phyloP scores from a whole-genome alignment of 306 rosid genomes.

The Cucurbita maxima region DNA sequence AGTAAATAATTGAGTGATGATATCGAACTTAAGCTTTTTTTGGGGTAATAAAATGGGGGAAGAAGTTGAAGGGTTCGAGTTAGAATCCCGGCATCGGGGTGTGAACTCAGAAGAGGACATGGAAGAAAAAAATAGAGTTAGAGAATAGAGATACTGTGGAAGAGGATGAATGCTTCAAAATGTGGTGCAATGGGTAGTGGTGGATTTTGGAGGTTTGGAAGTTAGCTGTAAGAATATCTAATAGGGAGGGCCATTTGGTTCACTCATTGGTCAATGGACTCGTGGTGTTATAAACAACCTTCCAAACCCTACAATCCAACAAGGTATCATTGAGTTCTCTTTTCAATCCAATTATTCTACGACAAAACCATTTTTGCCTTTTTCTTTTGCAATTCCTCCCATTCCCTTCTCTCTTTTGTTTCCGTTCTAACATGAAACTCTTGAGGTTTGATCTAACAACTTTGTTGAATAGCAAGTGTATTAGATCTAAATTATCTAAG shows the following conservation, averaged over 20 bases:
- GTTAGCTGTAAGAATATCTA: constrained; percentile 4
- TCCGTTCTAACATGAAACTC: too few relatives aligned
- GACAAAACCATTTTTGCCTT: background rate
- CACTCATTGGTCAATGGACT: constrained; percentile 7
- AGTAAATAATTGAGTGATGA: too few relatives aligned
- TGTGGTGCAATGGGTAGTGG: background rate
- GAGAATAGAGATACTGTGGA: constrained; percentile 5
- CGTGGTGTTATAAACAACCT: constrained; percentile 1
- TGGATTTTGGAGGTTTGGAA: constrained; percentile 7
- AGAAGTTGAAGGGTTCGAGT: background rate
- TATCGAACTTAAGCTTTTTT: too few relatives aligned
- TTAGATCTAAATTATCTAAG: too few relatives aligned
- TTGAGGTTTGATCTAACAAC: too few relatives aligned
- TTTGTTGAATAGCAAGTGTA: too few relatives aligned
- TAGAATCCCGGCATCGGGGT: background rate
- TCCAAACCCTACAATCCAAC: constrained; percentile 3
- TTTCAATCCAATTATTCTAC: constrained; percentile 6
- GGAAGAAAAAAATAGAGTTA: background rate
- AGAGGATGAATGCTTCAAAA: constrained; percentile 2
- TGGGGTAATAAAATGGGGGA: background rate
- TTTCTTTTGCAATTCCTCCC: background rate
- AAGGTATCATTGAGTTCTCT: constrained; percentile 3
- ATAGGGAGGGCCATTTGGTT: background rate
- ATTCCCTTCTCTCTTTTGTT: too few relatives aligned
- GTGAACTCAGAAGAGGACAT: background rate